Evolutionary conservation across 2,329 filamentous ascomycete species (phyloP).

Genomic region (Endoconidiophora laricicola): DNA sequence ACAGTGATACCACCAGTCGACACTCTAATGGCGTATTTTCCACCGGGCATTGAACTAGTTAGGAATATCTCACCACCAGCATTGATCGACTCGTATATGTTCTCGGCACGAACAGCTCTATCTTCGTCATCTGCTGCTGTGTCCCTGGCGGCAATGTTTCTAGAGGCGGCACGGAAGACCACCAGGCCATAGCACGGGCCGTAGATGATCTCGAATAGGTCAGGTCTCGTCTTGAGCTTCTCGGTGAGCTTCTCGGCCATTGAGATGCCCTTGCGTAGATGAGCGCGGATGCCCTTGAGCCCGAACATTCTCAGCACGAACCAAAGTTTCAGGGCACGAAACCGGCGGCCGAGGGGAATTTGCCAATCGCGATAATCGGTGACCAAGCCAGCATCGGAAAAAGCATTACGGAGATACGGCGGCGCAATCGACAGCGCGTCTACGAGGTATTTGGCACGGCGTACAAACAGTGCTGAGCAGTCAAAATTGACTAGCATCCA

Average conservation of each 20-base stretch:
- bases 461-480: conserved; percentile 63
- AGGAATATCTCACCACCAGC: conserved; percentile 62
- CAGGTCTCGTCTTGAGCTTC: conserved; percentile 38
- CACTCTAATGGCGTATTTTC: conserved; percentile 63
- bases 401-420: conserved; percentile 65
- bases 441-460: conserved; percentile 58
- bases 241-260: conserved; percentile 55
- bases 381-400: conserved; percentile 65
- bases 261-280: conserved; percentile 52
- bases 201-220: conserved; percentile 63
- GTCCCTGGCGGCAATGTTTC: conserved; percentile 17
- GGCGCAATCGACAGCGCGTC: conserved; percentile 64
- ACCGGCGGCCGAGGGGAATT: conserved; percentile 77
- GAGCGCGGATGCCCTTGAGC: conserved; percentile 53
- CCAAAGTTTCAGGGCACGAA: conserved; percentile 85
- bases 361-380: conserved; percentile 97
- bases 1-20: conserved; percentile 53
- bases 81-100: conserved; percentile 62
- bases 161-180: conserved; percentile 46
- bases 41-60: conserved; percentile 58
- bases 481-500: conserved; percentile 95
- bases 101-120: conserved; percentile 52
- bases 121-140: conserved; percentile 25
- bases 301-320: conserved; percentile 80
- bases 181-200: conserved; percentile 64